Base-by-base conservation (phyloP, 1,284 basidiomycete species). In the Cystobasidium slooffiae region DNA sequence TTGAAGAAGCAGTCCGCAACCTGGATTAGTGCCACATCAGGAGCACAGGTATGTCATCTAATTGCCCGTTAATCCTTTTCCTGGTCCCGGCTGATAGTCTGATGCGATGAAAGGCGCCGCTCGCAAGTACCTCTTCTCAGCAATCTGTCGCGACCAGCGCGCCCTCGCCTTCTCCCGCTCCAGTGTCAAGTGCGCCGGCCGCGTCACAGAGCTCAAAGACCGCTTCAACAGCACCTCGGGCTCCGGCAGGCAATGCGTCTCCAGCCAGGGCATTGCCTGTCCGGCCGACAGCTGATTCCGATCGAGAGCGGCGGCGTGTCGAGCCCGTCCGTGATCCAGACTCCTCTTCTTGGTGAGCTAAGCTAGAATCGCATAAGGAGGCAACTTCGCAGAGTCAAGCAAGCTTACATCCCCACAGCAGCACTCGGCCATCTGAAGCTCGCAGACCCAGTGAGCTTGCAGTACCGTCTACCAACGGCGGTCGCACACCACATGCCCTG, bases 1-100 rank as follows among this genome's bases (percentile, higher is more conserved):
- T 52, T 80, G 18, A 43, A 75, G 47, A 79, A 77, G 77, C 72
- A 75, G 14, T 78, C 77, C 69, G 24, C 51, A 5, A 41, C 66
- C 10, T 58, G 52, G 52, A 58, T 68, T 37, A 43, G 5, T 18
- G n/a, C 10, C 22, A 16, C 5, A 22, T 7, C 66, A 18, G 43
- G n/a, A 20, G 10, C 61, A n/a, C 46, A 46, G 61, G 44, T 63
- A 31, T 6, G 4, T 24, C 39, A 7, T 3, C 14, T 39, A 37
- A 43, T 43, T 12, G 24, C 22, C 3, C 55, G 6, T 22, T 18
- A 37, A 37, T 3, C 20, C 20, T 37, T 16, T 14, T 18, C 31
- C 24, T 16, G 52, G 18, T 53, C 18, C 52, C 18, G 65, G 22
- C 65, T 43, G 65, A 49, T 53, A n/a, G 12, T 18, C 49, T 43